A percentile compares a stretch with the other conserved stretches of the same genome.
phyloP scores from a whole-genome alignment of 805 yeast species.

The Metschnikowia koreensis region DNA sequence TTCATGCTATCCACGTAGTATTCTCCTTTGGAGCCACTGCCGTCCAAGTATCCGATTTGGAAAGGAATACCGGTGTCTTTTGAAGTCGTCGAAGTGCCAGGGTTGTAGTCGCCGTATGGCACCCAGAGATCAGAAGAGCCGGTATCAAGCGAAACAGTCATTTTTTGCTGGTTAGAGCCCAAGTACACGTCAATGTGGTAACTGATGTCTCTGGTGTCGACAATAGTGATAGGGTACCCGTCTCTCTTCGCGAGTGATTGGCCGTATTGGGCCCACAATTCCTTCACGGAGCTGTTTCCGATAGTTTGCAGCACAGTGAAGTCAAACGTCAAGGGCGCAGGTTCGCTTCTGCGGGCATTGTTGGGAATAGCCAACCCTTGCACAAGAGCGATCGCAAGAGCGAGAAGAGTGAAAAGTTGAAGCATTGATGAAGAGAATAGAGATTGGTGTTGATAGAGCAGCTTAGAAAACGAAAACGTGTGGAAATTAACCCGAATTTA shows the following conservation, averaged over 20 bases:
- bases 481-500: neutral
- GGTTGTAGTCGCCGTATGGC: slow-evolving; percentile 3
- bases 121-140: slow-evolving; percentile 46
- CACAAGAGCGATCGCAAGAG: slow-evolving; percentile 3
- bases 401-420: slow-evolving; percentile 1
- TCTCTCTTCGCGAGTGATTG: slow-evolving; percentile 1
- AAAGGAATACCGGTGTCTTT: slow-evolving; percentile 9
- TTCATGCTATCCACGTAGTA: slow-evolving; percentile 12
- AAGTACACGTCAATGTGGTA: slow-evolving; percentile 11
- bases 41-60: slow-evolving; percentile 11
- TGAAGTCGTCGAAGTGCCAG: slow-evolving; percentile 2
- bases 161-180: slow-evolving; percentile 30
- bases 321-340: slow-evolving; percentile 11
- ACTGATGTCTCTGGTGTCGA: slow-evolving; percentile 6
- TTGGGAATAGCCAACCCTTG: slow-evolving; percentile 4
- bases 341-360: neutral
- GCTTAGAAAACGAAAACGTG: neutral
- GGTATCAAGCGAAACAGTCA: slow-evolving; percentile 37
- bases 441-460: neutral
- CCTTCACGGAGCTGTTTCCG: slow-evolving; percentile 1
- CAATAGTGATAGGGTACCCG: slow-evolving; percentile 5
- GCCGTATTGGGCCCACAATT: neutral
- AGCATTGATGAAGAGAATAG: slow-evolving; percentile 6
- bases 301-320: slow-evolving; percentile 6
- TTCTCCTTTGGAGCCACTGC: slow-evolving; percentile 7